Evolutionary conservation across 192 early-diverging fungal genomes (phyloP), one percentile per base, ranked within the genome.

Genomic region (Podila verticillata): DNA sequence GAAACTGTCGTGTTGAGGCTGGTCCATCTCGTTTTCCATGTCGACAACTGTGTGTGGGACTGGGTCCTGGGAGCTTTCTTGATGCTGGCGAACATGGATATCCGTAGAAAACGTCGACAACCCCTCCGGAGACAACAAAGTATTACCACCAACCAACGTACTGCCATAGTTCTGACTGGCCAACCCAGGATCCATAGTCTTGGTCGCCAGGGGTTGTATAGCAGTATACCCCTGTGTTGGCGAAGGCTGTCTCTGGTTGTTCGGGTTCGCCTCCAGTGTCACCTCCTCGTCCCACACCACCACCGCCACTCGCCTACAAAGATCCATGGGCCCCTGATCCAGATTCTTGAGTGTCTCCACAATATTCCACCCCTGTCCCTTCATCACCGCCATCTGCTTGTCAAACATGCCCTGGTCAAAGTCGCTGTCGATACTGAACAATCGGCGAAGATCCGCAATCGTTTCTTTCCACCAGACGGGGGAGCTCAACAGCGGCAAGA

Each of bases 291-390:
- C 81, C 71, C 81, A 81, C 1, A 92, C 80, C 28, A 89, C 72
- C 24, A 83, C 54, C 28, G 85, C 75, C 15, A 87, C 75, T 30
- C 81, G 72, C 10, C 82, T 64, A 13, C 80, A 83, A 17, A 92
- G 81, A 61, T 89, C 89, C 32, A 89, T 58, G 1, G 89, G 89
- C 13, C 88, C 85, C 13, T 84, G 82, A n/a, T 82, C 72, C 26
- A 81, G 72, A 49, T 89, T 86, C 31, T 87, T 84, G 17, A 97
- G 81, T 1, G 88, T 86, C 56, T 94, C 88, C 0, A 93, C 91
- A 65, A 96, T 84, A 73, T 97, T 96, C 82, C 89, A 96, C 2
- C 91, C 94, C 81, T 97, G 93, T 0, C 95, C 96, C 26, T 95
- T 90, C 47, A 97, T 84, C 3, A 97, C 94, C 0, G 93, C 87